Conservation (phyloP, 805 yeast genomes). For the Barnettozyma botsteinii region DNA sequence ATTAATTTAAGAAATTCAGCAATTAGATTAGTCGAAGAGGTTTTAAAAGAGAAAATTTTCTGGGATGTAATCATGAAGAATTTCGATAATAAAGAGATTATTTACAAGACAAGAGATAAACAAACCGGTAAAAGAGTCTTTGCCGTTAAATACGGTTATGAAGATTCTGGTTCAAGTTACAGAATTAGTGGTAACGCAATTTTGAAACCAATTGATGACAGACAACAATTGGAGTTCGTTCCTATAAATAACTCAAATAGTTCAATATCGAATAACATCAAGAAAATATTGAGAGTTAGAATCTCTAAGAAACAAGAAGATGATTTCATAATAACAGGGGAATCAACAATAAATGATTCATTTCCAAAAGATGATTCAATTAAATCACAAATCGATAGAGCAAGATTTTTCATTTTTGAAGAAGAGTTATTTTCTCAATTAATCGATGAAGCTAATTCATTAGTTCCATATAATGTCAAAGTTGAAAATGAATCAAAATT, state of each 20-base stretch:
- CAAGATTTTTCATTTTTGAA: slow-evolving; percentile 76
- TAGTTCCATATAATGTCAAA: slow-evolving; percentile 64
- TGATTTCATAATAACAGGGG: slow-evolving; percentile 53
- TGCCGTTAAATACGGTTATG: slow-evolving; percentile 86
- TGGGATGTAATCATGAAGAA: slow-evolving; percentile 45
- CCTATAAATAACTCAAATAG: slow-evolving; percentile 27
- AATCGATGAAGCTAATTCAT: slow-evolving; percentile 63
- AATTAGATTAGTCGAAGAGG: slow-evolving; percentile 45
- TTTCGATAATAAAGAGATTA: slow-evolving; percentile 44
- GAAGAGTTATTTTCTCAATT: slow-evolving; percentile 81
- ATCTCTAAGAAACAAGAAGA: slow-evolving; percentile 46
- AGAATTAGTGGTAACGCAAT: slow-evolving; percentile 65
- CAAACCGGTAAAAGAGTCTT: slow-evolving; percentile 46
- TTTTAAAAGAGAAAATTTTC: slow-evolving; percentile 55
- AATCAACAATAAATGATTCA: slow-evolving; percentile 32
- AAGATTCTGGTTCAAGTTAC: slow-evolving; percentile 81
- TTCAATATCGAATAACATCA: slow-evolving; percentile 28
- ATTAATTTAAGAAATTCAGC: slow-evolving; percentile 46
- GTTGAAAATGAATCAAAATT: slow-evolving; percentile 60
- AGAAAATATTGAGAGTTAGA: slow-evolving; percentile 53
- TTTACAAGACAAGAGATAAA: slow-evolving; percentile 62
- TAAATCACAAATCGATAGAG: slow-evolving; percentile 53
- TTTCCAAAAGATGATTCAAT: slow-evolving; percentile 31
- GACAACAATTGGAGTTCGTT: slow-evolving; percentile 36
- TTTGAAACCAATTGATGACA: slow-evolving; percentile 41